Percentiles rank a stretch among this genome's conserved stretches.
phyloP scores from a whole-genome alignment of 352 stramenopile species.

The Globisporangium alternatum region DNA sequence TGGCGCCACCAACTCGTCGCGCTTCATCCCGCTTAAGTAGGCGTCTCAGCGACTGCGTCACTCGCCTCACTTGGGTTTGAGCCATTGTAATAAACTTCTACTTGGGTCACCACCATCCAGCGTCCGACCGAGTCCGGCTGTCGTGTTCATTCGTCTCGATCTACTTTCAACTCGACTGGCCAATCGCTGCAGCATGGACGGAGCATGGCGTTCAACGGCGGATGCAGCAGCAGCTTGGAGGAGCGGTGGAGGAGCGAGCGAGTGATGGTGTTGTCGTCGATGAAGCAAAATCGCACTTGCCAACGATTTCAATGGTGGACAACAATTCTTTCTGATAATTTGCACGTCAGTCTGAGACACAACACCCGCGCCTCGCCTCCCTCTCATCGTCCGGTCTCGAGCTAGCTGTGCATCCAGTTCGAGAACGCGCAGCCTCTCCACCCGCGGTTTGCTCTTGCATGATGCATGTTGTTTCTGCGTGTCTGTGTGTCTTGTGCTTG shows the following conservation, averaged over 20 bases:
- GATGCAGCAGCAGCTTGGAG: background rate
- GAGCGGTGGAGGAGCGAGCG: background rate
- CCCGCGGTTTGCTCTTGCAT: slow-evolving; percentile 4
- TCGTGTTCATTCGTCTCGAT: slow-evolving; percentile 2
- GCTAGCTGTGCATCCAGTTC: background rate
- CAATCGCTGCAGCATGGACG: background rate
- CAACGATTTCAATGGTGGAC: slow-evolving; percentile 62
- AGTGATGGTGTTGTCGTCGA: slow-evolving; percentile 25
- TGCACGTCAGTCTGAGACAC: slow-evolving; percentile 89
- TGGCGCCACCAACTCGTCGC: slow-evolving; percentile 94
- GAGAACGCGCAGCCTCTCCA: background rate
- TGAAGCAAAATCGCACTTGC: slow-evolving; percentile 54
- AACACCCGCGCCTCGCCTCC: slow-evolving; percentile 8
- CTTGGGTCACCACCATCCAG: slow-evolving; percentile 12
- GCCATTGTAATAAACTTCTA: slow-evolving; percentile 84
- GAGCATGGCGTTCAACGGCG: background rate
- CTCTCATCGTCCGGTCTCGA: background rate
- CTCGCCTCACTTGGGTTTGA: slow-evolving; percentile 48
- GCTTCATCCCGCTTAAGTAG: slow-evolving; percentile 99
- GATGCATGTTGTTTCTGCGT: slow-evolving; percentile 27
- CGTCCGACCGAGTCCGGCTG: background rate
- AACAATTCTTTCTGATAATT: slow-evolving; percentile 66
- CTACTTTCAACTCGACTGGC: background rate
- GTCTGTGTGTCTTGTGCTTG: slow-evolving; percentile 15
- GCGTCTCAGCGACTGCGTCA: slow-evolving; percentile 21